Evolutionary conservation across 176 grass and related monocot genomes (phyloP), one percentile per base, ranked within the genome.

Genomic region (Juncus effusus): DNA sequence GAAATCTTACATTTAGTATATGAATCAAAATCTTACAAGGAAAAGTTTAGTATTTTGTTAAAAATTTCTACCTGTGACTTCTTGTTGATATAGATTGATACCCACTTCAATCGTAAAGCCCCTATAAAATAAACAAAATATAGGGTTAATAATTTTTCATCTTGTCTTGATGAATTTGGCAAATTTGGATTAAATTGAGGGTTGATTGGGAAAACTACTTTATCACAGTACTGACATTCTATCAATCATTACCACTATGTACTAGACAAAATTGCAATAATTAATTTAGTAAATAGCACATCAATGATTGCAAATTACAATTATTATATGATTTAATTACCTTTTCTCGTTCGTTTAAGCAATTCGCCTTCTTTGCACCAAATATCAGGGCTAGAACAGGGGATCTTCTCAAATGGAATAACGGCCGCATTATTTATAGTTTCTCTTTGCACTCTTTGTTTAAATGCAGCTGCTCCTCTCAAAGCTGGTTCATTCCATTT

Each of bases 311-410:
- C 44, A 9, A 47, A 47, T 47, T 47, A 47, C 44, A 47, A 47
- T 6, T 47, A 47, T 47, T 47, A 6, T 47, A 9, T 47, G 44
- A 47, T 47, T 3, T 66, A 6, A 40, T 67, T 62, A 99, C 94
- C 94, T 90, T 86, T 99, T 42, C 78, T 76, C 1, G 89, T 90
- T 71, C 89, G 89, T 74, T 99, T 99, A 2, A 90, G 66, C 73
- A 99, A 54, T 41, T 87, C 83, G 13, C 94, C 89, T 67, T 99
- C 94, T 70, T 93, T 99, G 88, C 94, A 99, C 94, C 94, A 99
- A 39, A 99, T 86, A 19, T 99, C 83, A 19, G 89, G 73, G 62
- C 85, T 99, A 60, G 78, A 77, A 2, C 80, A 99, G 3, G 75
- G 87, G 4, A 77, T 70, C 81, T 90, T 90, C 63, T 96, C 91